phyloP scores from a whole-genome alignment of 2,329 filamentous ascomycete genomes.

The Rutstroemia sp. region DNA sequence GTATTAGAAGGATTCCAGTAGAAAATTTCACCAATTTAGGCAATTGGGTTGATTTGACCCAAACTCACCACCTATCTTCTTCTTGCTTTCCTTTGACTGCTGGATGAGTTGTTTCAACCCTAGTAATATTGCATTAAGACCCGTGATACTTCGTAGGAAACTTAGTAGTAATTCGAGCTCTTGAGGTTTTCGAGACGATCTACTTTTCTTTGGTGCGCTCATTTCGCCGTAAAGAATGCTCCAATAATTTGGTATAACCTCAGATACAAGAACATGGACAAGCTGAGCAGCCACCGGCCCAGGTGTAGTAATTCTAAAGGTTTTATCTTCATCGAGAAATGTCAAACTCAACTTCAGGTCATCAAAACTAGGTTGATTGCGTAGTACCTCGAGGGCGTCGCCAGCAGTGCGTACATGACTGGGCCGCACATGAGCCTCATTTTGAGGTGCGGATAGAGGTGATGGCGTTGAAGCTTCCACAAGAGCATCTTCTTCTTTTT shows the following conservation, averaged over 20 bases:
- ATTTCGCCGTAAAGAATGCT: conserved; percentile 44
- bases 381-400: conserved; percentile 53
- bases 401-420: conserved; percentile 23
- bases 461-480: conserved; percentile 17
- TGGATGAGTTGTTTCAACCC: conserved; percentile 57
- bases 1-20: neutral
- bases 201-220: conserved; percentile 18
- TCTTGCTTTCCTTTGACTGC: conserved; percentile 35
- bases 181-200: conserved; percentile 16
- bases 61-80: conserved; percentile 14
- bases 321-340: conserved; percentile 38
- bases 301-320: conserved; percentile 53
- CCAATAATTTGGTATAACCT: conserved; percentile 82
- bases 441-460: conserved; percentile 10
- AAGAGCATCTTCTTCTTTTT: conserved; percentile 16
- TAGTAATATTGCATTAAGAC: conserved; percentile 69
- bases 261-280: conserved; percentile 64
- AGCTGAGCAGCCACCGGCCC: conserved; percentile 66
- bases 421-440: conserved; percentile 2
- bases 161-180: conserved; percentile 47
- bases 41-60: neutral
- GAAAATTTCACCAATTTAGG: neutral
- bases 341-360: conserved; percentile 44
- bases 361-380: conserved; percentile 54
- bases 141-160: conserved; percentile 66